Percentiles rank a stretch among this genome's conserved stretches.
Conservation (phyloP, 306 rosid species). For the Oemleria cerasiformis region DNA sequence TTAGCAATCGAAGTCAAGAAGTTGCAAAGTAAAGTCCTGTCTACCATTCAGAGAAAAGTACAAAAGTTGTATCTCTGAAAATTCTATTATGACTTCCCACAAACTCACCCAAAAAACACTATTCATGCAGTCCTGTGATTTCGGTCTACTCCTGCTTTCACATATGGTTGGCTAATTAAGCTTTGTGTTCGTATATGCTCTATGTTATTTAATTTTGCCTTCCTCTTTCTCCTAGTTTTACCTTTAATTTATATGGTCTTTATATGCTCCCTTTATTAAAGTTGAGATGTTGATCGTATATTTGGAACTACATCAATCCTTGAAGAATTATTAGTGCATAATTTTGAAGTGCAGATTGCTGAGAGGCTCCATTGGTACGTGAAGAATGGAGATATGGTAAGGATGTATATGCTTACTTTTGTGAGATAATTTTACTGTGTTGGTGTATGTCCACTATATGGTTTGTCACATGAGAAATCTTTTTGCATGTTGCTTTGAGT, state of each 20-base stretch:
- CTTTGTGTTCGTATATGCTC: too few species aligned
- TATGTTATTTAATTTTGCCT: background rate
- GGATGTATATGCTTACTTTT: conserved; percentile 11
- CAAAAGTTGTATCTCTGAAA: background rate
- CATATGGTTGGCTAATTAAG: background rate
- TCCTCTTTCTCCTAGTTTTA: background rate
- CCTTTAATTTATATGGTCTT: background rate
- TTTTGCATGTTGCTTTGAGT: conserved; percentile 10
- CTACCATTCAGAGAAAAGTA: background rate
- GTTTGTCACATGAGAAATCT: background rate
- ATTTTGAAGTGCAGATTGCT: conserved; percentile 64
- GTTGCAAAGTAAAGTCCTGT: background rate
- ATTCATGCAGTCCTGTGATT: background rate
- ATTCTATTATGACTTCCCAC: background rate
- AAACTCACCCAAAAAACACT: background rate
- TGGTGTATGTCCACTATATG: background rate
- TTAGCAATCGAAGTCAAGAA: background rate
- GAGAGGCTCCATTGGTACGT: conserved; percentile 73
- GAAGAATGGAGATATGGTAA: conserved; percentile 70
- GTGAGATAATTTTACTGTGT: background rate
- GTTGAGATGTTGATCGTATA: background rate
- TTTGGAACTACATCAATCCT: conserved; percentile 8
- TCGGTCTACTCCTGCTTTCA: background rate
- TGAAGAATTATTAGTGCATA: conserved; percentile 25
- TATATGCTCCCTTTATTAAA: background rate